A percentile compares a stretch with the other conserved stretches of the same genome.
phyloP scores from a whole-genome alignment of 352 stramenopile genomes.

The Phytophthora sansomeana region DNA sequence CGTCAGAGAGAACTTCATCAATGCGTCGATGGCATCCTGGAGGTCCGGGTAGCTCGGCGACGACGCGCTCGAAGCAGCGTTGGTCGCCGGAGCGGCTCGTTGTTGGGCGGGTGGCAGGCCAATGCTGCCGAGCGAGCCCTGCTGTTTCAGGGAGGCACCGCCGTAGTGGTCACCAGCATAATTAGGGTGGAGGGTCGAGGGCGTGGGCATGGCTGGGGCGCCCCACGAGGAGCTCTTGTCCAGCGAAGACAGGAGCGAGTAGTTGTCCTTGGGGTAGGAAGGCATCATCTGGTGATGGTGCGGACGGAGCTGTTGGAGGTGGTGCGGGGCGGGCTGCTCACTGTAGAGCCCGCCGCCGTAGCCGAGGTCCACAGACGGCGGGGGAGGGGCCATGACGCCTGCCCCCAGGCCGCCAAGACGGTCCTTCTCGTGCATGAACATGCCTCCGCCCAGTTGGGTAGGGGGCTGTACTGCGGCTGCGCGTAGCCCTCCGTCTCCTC shows the following conservation, averaged over 20 bases:
- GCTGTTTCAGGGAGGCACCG: slow-evolving; percentile 38
- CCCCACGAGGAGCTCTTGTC: slow-evolving; percentile 64
- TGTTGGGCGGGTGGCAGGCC: slow-evolving; percentile 36
- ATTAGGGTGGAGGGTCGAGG: slow-evolving; percentile 54
- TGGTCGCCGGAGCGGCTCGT: slow-evolving; percentile 31
- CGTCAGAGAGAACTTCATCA: slow-evolving; percentile 88
- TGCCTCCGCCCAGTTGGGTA: slow-evolving; percentile 41
- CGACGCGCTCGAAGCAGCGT: slow-evolving; percentile 38
- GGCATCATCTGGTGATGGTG: slow-evolving; percentile 46
- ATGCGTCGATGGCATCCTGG: slow-evolving; percentile 88
- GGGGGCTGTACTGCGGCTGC: slow-evolving; percentile 65
- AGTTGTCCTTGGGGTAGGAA: slow-evolving; percentile 69
- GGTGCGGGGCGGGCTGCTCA: slow-evolving; percentile 43
- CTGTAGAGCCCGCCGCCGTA: slow-evolving; percentile 40
- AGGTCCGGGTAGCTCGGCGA: slow-evolving; percentile 74
- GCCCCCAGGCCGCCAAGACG: slow-evolving; percentile 30
- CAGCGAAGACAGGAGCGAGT: slow-evolving; percentile 69
- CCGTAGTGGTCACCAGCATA: slow-evolving; percentile 58
- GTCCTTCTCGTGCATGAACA: slow-evolving; percentile 75
- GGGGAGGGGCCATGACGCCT: slow-evolving; percentile 40
- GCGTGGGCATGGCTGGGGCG: slow-evolving; percentile 24
- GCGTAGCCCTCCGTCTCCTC: slow-evolving; percentile 75
- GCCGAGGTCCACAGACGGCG: slow-evolving; percentile 41
- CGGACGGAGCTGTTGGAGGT: slow-evolving; percentile 35
- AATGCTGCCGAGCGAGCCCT: slow-evolving; percentile 47